These are phyloP conservation scores for Clavulina sp. DNA, from an alignment of 768 basidiomycete genomes.

Conservation along the genomic window DNA sequence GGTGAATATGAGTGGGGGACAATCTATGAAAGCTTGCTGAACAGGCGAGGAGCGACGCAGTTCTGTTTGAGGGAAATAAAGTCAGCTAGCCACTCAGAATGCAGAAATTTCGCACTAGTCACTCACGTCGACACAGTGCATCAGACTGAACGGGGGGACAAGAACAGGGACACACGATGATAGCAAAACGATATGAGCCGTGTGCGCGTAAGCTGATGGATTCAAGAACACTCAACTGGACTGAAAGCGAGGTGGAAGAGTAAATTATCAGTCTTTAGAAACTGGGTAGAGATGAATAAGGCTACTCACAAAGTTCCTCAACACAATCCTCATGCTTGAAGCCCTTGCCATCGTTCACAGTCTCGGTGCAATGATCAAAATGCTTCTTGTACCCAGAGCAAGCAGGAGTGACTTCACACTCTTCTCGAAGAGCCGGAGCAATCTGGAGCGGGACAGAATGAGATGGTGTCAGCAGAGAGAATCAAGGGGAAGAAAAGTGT, in stretches of 20 bases:
- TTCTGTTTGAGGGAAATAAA: constrained; percentile 16
- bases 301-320: constrained; percentile 55
- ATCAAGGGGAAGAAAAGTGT: neutral
- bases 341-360: constrained; percentile 63
- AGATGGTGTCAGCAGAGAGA: neutral
- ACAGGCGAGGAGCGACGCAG: constrained; percentile 63
- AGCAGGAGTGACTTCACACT: constrained; percentile 47
- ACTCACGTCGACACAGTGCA: constrained; percentile 84
- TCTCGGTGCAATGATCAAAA: constrained; percentile 83
- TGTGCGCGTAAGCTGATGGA: no score
- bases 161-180: no score
- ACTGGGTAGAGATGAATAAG: no score
- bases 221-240: no score
- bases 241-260: neutral
- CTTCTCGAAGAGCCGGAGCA: constrained; percentile 55
- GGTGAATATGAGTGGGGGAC: neutral
- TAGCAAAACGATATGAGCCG: no score
- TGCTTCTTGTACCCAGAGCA: constrained; percentile 60
- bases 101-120: neutral
- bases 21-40: constrained; percentile 38
- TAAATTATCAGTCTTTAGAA: no score
- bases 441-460: constrained; percentile 33
- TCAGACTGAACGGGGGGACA: constrained; percentile 37
- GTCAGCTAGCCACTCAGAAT: constrained; percentile 6
- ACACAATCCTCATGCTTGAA: constrained; percentile 87